Base-by-base conservation (phyloP, 768 basidiomycete genomes). In the Coprinellus aureogranulatus region DNA sequence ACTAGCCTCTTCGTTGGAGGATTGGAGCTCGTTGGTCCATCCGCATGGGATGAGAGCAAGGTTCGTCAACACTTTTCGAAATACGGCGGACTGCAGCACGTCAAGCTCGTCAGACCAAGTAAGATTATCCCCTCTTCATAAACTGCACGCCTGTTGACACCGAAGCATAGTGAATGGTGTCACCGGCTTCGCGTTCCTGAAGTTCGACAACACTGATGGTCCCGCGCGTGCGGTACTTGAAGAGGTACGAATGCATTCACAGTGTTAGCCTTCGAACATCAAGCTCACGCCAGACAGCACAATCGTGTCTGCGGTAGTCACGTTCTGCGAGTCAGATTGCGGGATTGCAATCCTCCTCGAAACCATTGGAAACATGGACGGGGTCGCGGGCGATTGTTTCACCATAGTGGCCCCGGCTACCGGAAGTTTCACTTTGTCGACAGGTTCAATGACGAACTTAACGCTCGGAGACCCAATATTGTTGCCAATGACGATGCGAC, bases 141-240 rank as follows among this genome's bases (percentile, higher is more conserved):
- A 45, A 42, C 6, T 41, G 37, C 53, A 30, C 41, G 34, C 39
- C 16, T 47, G 26, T 37, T 52, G 0, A 27, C 28, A 25, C 23
- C 23, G n/a, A 23, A 41, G 11, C 56, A 34, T 6, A 91, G 89
- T 73, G 31, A 84, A 82, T 61, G 82, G 83, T 45, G 80, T 77
- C 61, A 78, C 84, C n/a, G 89, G 84, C 2, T 92, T 90, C 66
- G 90, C 90, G 1, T 91, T 92, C 64, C 81, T 92, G 57, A 87
- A 81, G 66, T 92, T 86, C 66, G 75, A 81, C 59, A 82, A 84
- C 56, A 76, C 77, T 2, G 83, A 87, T 9, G 76, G 83, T 30
- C 82, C 89, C n/a, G 76, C 79, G n/a, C 81, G 77, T 55, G 90
- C 90, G 3, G 79, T 91, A 22, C 70, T 68, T 27, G 81, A 81